A percentile compares a stretch with the other conserved stretches of the same genome.
phyloP scores from a whole-genome alignment of 139 green algal genomes.

The Coccomyxa sp. region DNA sequence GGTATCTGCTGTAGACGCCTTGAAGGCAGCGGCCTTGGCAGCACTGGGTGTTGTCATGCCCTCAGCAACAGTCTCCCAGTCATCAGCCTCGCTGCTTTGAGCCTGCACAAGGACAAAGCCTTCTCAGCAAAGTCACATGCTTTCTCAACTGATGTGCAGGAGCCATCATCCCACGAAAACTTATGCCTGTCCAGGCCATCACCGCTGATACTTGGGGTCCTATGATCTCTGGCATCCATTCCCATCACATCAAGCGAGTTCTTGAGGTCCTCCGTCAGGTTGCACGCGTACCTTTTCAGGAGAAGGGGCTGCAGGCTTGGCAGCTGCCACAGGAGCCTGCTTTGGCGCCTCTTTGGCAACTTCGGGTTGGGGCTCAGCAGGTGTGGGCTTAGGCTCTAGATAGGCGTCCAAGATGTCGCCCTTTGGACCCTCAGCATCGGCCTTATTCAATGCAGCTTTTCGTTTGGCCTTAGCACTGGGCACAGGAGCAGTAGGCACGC shows the following conservation, averaged over 20 bases:
- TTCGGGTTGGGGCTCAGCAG: not conserved
- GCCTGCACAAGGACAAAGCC: not conserved
- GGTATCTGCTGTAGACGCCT: not conserved
- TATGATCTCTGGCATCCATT: slow-evolving; percentile 1
- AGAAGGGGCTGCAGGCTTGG: not conserved
- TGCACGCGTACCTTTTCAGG: not conserved
- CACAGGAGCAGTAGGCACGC: not conserved
- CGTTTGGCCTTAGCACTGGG: slow-evolving; percentile 4
- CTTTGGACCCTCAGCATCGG: not conserved
- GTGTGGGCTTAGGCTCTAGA: not conserved
- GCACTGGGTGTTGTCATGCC: slow-evolving; percentile 1
- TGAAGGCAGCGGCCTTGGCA: not conserved
- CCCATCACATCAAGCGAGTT: not conserved
- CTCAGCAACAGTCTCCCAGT: slow-evolving; percentile 13
- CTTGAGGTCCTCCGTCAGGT: not conserved
- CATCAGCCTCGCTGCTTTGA: not conserved
- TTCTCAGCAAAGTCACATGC: not conserved
- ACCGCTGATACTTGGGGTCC: no score
- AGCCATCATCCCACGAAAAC: not conserved
- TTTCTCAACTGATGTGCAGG: not conserved
- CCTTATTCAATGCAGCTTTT: not conserved
- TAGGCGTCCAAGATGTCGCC: not conserved
- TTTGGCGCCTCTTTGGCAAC: no score
- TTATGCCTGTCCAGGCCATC: no score
- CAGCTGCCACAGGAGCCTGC: not conserved